These are phyloP conservation scores for Aspergillus pseudonomiae DNA, from an alignment of 2,329 filamentous ascomycete species.

Conservation along the genomic window DNA sequence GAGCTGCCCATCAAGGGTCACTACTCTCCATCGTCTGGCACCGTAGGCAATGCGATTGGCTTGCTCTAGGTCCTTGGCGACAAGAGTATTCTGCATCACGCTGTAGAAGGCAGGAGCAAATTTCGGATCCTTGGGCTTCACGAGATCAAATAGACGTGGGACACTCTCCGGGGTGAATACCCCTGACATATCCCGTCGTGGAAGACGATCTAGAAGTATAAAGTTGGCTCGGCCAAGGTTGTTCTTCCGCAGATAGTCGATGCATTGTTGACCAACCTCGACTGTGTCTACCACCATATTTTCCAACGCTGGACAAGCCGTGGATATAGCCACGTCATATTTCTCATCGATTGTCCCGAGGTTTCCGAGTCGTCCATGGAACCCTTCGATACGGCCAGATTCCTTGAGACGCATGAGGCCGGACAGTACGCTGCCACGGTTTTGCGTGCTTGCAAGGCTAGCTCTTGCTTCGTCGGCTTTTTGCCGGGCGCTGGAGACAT, in stretches of 20 bases:
- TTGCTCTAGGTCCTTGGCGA: constrained; percentile 89
- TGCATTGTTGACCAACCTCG: constrained; percentile 95
- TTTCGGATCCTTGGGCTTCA: constrained; percentile 83
- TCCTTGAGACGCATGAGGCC: constrained; percentile 94
- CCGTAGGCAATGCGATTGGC: constrained; percentile 97
- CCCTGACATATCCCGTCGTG: constrained; percentile 72
- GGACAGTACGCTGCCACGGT: constrained; percentile 86
- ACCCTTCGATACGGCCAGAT: constrained; percentile 94
- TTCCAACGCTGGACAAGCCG: constrained; percentile 85
- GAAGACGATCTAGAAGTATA: constrained; percentile 88
- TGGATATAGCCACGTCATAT: constrained; percentile 98
- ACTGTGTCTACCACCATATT: constrained; percentile 97
- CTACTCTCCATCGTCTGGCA: constrained; percentile 89
- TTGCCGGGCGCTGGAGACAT: constrained; percentile 85
- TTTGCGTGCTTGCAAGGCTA: constrained; percentile 86
- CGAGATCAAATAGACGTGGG: constrained; percentile 87
- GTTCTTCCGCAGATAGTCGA: constrained; percentile 95
- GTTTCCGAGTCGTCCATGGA: constrained; percentile 92
- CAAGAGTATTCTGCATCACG: constrained; percentile 90
- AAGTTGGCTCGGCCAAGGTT: constrained; percentile 96
- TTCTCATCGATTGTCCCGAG: constrained; percentile 89
- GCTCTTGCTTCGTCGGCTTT: constrained; percentile 95
- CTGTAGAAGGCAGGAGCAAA: constrained; percentile 94
- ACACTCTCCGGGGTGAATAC: constrained; percentile 92
- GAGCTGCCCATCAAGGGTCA: constrained; percentile 90